These are phyloP conservation scores for Mycosphaerella sp. DNA, from an alignment of 2,329 filamentous ascomycete genomes.

Conservation along the genomic window DNA sequence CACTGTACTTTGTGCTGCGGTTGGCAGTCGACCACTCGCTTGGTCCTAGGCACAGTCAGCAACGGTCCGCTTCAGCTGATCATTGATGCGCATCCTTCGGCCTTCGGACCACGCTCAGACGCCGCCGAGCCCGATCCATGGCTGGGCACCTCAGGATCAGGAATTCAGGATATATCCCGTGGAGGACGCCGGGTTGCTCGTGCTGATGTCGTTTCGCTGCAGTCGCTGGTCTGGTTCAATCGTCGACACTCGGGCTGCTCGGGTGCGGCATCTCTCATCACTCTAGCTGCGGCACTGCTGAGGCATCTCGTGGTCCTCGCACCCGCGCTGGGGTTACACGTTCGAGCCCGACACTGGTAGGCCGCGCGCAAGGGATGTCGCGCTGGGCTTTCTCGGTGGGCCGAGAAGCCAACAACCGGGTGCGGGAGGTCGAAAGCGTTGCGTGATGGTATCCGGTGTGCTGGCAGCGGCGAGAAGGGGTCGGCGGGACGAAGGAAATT, in stretches of 20 bases:
- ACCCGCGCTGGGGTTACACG: constrained; percentile 17
- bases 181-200: neutral
- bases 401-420: constrained; percentile 14
- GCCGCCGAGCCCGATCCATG: neutral
- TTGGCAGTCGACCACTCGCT: neutral
- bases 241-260: neutral
- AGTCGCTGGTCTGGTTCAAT: neutral
- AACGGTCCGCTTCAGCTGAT: neutral
- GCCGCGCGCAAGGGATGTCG: constrained; percentile 14
- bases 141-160: no score
- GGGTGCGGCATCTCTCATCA: neutral
- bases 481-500: constrained; percentile 11
- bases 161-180: no score
- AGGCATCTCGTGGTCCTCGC: neutral
- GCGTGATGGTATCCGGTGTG: constrained; percentile 15
- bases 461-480: constrained; percentile 10
- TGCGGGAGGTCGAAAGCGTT: constrained; percentile 13
- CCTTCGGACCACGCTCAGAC: neutral
- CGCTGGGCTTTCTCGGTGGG: constrained; percentile 6
- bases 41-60: neutral
- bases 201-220: neutral
- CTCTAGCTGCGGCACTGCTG: constrained; percentile 4
- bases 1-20: no score
- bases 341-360: constrained; percentile 13
- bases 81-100: no score